Evolutionary conservation across 805 yeast species (phyloP).

Genomic region (Yarrowia bubula): DNA sequence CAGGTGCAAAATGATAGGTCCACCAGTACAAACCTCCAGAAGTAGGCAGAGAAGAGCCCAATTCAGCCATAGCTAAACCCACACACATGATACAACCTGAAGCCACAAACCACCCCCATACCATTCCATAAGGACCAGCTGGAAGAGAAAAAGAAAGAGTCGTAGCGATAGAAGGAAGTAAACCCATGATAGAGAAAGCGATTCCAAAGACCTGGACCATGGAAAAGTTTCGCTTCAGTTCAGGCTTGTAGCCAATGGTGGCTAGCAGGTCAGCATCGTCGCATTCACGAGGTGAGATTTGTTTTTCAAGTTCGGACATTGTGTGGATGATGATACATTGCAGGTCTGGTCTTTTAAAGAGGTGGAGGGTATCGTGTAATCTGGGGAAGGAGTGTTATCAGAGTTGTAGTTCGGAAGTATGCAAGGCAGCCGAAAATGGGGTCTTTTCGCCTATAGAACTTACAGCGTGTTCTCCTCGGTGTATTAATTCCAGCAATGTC

Average conservation of each 20-base stretch:
- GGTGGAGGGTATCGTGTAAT: too few species aligned
- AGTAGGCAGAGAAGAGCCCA: neutral
- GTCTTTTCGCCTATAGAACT: too few species aligned
- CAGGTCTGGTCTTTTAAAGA: too few species aligned
- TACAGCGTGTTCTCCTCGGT: too few species aligned
- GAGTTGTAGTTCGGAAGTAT: neutral
- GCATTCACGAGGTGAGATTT: neutral
- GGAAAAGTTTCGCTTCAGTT: constrained; percentile 1
- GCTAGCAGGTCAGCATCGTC: neutral
- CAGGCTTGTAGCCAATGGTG: neutral
- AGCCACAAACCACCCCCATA: constrained; percentile 3
- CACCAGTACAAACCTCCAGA: constrained; percentile 1
- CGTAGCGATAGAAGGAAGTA: neutral
- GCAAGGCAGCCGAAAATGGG: too few species aligned
- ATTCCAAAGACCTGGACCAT: constrained; percentile 2
- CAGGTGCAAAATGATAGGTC: neutral
- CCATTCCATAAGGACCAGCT: neutral
- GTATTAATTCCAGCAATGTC: too few species aligned
- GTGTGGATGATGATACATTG: neutral
- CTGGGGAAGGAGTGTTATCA: neutral
- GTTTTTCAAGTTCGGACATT: neutral
- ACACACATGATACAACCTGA: neutral
- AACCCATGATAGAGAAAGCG: neutral
- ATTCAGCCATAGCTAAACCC: neutral
- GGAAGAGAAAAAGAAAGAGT: neutral